A percentile compares a stretch with the other conserved stretches of the same genome.
Evolutionary conservation across 257 asterid genomes (phyloP).

Genomic region (Nicotiana paniculata): DNA sequence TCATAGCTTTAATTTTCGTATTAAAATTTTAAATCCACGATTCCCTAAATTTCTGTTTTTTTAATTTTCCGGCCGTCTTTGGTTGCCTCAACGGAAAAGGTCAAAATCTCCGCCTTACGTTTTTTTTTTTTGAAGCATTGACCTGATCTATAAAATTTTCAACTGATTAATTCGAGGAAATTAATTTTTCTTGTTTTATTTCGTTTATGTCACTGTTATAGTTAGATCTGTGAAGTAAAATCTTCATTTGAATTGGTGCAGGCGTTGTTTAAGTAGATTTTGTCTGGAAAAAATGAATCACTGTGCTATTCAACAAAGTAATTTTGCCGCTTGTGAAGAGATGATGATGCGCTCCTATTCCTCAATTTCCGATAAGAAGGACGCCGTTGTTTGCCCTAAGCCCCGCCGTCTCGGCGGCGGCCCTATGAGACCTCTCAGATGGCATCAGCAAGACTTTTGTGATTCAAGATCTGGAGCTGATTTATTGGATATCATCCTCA

Average conservation of each 20-base stretch:
- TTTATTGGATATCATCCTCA: constrained; percentile 66
- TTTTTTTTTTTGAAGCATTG: not conserved
- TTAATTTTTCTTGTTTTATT: not conserved
- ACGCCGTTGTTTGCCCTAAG: constrained; percentile 78
- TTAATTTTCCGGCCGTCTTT: not conserved
- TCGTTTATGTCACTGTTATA: not conserved
- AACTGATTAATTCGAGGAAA: not conserved
- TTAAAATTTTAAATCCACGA: not conserved
- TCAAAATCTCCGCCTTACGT: not conserved
- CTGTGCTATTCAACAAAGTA: constrained; percentile 47
- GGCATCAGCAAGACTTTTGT: constrained; percentile 78
- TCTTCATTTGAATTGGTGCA: not conserved
- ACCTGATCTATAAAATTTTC: not conserved
- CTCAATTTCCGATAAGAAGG: constrained; percentile 42
- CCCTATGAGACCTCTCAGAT: constrained; percentile 47
- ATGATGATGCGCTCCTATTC: constrained; percentile 28
- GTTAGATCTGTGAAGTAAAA: not conserved
- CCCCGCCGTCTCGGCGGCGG: constrained; percentile 50
- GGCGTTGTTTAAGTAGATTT: not conserved
- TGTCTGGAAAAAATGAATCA: constrained; percentile 43
- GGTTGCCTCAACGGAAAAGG: not conserved
- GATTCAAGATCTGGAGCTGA: constrained; percentile 86
- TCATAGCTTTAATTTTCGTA: not conserved
- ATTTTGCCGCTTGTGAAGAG: constrained; percentile 56
- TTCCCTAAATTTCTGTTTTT: not conserved